Conservation (phyloP, 306 rosid species). For the Gillenia trifoliata region DNA sequence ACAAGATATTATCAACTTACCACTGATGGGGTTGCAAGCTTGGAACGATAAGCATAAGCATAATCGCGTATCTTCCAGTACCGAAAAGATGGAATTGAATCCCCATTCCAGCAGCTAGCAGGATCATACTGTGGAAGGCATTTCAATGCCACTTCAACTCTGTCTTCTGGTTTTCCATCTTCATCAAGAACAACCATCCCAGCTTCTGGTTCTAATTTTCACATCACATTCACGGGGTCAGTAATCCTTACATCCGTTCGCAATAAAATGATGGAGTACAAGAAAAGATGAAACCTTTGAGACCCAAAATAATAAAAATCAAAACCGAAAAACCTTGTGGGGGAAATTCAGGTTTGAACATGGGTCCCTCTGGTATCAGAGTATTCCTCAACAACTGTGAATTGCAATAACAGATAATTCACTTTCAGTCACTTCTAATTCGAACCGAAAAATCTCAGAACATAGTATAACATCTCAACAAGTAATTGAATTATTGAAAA, state of each 20-base stretch:
- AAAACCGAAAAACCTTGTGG: slow-evolving; percentile 67
- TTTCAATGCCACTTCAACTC: slow-evolving; percentile 64
- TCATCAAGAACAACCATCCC: slow-evolving; percentile 58
- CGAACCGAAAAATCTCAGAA: background rate
- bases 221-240: slow-evolving; percentile 17
- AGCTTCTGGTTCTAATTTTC: slow-evolving; percentile 56
- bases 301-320: slow-evolving; percentile 1
- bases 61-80: slow-evolving; percentile 96
- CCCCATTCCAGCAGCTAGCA: slow-evolving; percentile 36
- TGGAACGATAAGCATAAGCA: slow-evolving; percentile 77
- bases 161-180: slow-evolving; percentile 65
- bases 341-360: slow-evolving; percentile 95
- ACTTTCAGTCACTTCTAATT: background rate
- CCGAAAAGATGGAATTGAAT: slow-evolving; percentile 39
- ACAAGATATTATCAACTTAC: slow-evolving; percentile 37
- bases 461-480: background rate
- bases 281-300: background rate
- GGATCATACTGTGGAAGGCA: slow-evolving; percentile 81
- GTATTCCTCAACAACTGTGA: slow-evolving; percentile 65
- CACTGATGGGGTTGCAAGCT: slow-evolving; percentile 65
- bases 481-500: background rate
- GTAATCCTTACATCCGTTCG: background rate
- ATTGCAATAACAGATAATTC: slow-evolving; percentile 10
- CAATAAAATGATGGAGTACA: background rate
- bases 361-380: slow-evolving; percentile 76